Percentiles rank a stretch among this genome's conserved stretches.
Evolutionary conservation across 257 asterid genomes (phyloP).

Genomic region (Sherardia arvensis): DNA sequence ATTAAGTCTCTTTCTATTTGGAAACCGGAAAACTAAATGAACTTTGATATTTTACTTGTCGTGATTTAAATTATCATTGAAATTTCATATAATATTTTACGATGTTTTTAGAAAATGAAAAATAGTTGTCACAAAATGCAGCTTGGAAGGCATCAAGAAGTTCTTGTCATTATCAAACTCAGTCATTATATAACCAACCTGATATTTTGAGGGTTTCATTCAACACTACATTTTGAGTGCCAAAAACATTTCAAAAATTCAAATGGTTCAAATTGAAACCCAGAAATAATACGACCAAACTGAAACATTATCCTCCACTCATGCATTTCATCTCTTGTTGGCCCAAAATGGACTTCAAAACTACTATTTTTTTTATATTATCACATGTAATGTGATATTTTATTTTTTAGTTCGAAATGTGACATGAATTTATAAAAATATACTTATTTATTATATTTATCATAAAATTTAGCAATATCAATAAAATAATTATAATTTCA

Average conservation of each 20-base stretch:
- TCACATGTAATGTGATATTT: too few relatives aligned
- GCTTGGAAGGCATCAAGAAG: neutral
- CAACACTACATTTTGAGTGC: neutral
- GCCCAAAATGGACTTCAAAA: neutral
- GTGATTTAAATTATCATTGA: too few relatives aligned
- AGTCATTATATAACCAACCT: neutral
- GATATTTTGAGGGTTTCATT: neutral
- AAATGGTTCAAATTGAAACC: neutral
- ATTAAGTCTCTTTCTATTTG: slow-evolving; percentile 24
- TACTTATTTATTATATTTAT: too few relatives aligned
- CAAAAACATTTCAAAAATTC: neutral
- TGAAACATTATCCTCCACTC: slow-evolving; percentile 3
- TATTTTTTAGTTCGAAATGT: too few relatives aligned
- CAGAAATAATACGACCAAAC: neutral
- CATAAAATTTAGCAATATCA: too few relatives aligned
- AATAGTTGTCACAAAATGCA: neutral
- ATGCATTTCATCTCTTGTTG: neutral
- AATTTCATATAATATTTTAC: too few relatives aligned
- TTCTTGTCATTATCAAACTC: neutral
- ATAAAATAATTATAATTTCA: too few relatives aligned
- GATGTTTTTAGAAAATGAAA: too few relatives aligned
- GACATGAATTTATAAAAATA: too few relatives aligned
- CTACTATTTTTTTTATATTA: too few relatives aligned
- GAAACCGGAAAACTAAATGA: too few relatives aligned
- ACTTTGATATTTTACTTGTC: too few relatives aligned